Evolutionary conservation across 2,329 filamentous ascomycete genomes (phyloP).

Genomic region (Alternaria tenuissima): DNA sequence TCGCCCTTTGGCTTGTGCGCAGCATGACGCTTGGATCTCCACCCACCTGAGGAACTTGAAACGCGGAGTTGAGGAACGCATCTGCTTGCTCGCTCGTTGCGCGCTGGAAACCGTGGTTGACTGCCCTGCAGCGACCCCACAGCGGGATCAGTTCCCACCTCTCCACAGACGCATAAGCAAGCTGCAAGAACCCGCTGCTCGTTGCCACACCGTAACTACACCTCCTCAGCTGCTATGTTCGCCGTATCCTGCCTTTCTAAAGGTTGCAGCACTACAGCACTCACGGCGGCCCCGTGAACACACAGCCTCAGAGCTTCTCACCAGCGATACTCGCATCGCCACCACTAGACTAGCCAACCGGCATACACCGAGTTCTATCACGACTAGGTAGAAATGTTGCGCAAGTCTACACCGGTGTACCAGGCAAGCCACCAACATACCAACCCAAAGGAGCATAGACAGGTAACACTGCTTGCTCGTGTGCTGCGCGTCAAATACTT

Average conservation of each 20-base stretch:
- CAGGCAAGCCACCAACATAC: background rate
- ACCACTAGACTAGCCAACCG: background rate
- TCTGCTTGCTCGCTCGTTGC: background rate
- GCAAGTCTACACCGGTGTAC: background rate
- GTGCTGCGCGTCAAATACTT: slow-evolving; percentile 16
- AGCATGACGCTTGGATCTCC: background rate
- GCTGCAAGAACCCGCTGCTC: slow-evolving; percentile 11
- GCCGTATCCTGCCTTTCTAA: background rate
- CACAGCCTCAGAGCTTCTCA: background rate
- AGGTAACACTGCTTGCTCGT: slow-evolving; percentile 4
- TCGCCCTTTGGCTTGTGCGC: background rate
- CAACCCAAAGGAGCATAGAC: background rate
- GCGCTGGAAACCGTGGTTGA: slow-evolving; percentile 1
- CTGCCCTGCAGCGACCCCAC: slow-evolving; percentile 1
- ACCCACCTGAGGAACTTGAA: background rate
- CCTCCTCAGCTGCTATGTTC: background rate
- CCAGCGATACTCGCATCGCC: background rate
- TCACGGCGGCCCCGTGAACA: background rate
- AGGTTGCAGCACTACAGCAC: background rate
- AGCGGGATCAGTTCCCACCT: background rate
- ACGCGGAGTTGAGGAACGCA: background rate
- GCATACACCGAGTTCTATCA: background rate
- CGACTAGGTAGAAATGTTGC: background rate
- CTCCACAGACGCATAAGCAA: slow-evolving; percentile 5
- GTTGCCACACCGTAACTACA: slow-evolving; percentile 12